Conservation (phyloP, 2,329 filamentous ascomycete species). For the Canariomyces notabilis region DNA sequence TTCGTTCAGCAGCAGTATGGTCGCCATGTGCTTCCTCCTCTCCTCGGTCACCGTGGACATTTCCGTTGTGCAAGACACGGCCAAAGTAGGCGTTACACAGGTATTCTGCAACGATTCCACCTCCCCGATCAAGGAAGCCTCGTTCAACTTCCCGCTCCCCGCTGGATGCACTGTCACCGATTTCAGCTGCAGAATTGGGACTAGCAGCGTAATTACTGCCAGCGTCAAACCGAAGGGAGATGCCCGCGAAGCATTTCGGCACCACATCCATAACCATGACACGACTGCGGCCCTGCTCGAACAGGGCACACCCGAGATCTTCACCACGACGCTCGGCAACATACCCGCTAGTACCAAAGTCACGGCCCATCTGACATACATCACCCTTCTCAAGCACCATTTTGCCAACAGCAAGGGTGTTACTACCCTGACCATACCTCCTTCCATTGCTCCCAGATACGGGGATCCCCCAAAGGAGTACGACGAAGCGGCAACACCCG, state of each 20-base stretch:
- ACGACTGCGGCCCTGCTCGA: slow-evolving; percentile 22
- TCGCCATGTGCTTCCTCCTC: slow-evolving; percentile 23
- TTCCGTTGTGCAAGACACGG: slow-evolving; percentile 25
- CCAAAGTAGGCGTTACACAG: slow-evolving; percentile 24
- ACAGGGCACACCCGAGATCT: slow-evolving; percentile 27
- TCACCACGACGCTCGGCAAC: slow-evolving; percentile 26
- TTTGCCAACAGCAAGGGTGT: slow-evolving; percentile 20
- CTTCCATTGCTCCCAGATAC: slow-evolving; percentile 26
- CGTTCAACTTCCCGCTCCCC: slow-evolving; percentile 28
- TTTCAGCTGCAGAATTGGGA: slow-evolving; percentile 26
- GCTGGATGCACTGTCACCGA: slow-evolving; percentile 26
- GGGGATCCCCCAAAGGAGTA: slow-evolving; percentile 20
- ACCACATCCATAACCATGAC: slow-evolving; percentile 7
- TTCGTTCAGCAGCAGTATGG: slow-evolving; percentile 7
- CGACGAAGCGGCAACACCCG: slow-evolving; percentile 6
- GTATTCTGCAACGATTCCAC: slow-evolving; percentile 26
- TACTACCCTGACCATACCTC: slow-evolving; percentile 25
- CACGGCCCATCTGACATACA: slow-evolving; percentile 25
- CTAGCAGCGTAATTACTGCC: slow-evolving; percentile 21
- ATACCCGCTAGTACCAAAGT: slow-evolving; percentile 25
- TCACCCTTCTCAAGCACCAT: slow-evolving; percentile 23
- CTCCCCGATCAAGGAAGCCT: slow-evolving; percentile 22
- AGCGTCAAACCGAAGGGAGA: slow-evolving; percentile 23
- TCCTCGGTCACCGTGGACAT: slow-evolving; percentile 23
- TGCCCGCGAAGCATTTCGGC: slow-evolving; percentile 16